Evolutionary conservation across 495 filamentous ascomycete genomes (phyloP), one percentile per base, ranked within the genome.

Genomic region (Hypoxylon fragiforme): DNA sequence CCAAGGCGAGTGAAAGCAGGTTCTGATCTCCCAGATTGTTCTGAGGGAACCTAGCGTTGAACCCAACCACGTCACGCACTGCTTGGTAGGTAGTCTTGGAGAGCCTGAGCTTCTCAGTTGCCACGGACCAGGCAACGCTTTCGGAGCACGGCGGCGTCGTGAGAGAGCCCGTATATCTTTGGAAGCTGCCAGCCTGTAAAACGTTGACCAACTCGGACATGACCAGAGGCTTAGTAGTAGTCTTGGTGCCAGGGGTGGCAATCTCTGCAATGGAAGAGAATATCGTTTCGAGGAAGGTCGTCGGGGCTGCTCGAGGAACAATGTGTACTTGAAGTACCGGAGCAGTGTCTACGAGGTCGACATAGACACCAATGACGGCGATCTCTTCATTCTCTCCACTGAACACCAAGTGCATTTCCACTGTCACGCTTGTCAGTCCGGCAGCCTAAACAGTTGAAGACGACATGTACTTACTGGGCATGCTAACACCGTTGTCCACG

Each of bases 131-230:
- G 15, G 63, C 70, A 32, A 88, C 72, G 18, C 74, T 77, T 67
- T 89, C 84, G 18, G 73, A 73, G 72, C 85, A 89, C 0, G 85
- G 85, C 28, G 85, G 85, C 3, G 85, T 88, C 26, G 85, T 89
- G 14, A 89, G 77, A 1, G 81, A 85, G 38, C 85, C 85, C 0
- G 69, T 67, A 66, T 87, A 87, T 28, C 75, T 65, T 47, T 73
- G 79, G 55, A 87, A 71, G 14, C 64, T 63, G 20, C 77, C 75
- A 12, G 63, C 65, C 53, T 77, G 70, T 36, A 87, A 54, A 36
- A 81, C 70, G 3, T 66, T 51, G 49, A 77, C 73, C 11, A 89
- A 65, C 41, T 68, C 70, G n/a, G 70, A 64, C 71, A 89, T 84
- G 54, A 80, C 71, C 30, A 88, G 71, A 12, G 72, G 66, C 30